Percentiles rank a stretch among this genome's conserved stretches.
Evolutionary conservation across 495 filamentous ascomycete species (phyloP).

Genomic region (Neurospora hispaniola): DNA sequence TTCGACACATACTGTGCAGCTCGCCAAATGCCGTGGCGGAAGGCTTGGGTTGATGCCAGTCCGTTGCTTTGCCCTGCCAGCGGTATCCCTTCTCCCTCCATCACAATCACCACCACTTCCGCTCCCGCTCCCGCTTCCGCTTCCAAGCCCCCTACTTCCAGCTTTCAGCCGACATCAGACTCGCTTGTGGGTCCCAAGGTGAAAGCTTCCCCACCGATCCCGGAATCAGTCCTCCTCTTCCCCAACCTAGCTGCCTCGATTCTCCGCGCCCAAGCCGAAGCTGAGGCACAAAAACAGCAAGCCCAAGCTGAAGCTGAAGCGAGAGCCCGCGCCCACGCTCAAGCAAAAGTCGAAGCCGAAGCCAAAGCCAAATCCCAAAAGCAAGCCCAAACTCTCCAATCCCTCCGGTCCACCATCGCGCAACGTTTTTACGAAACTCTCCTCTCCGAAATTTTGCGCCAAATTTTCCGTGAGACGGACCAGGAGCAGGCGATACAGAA

Average conservation of each 20-base stretch:
- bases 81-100: too few relatives aligned
- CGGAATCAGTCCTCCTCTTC: neutral
- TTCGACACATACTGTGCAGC: conserved; percentile 21
- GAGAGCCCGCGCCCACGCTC: too few relatives aligned
- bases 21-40: conserved; percentile 39
- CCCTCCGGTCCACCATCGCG: conserved; percentile 18
- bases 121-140: neutral
- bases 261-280: neutral
- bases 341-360: too few relatives aligned
- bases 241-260: neutral
- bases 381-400: neutral
- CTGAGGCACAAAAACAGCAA: too few relatives aligned
- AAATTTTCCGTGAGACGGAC: conserved; percentile 1
- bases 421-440: conserved; percentile 39
- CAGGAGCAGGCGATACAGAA: too few relatives aligned
- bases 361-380: too few relatives aligned
- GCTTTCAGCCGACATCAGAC: neutral
- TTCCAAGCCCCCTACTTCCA: neutral
- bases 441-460: conserved; percentile 40
- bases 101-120: neutral
- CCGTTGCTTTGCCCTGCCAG: conserved; percentile 1
- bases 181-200: neutral
- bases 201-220: neutral
- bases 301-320: too few relatives aligned
- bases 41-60: conserved; percentile 26